Base-by-base conservation (phyloP, 2,329 filamentous ascomycete genomes). In the Davidsoniella neocaledoniae region DNA sequence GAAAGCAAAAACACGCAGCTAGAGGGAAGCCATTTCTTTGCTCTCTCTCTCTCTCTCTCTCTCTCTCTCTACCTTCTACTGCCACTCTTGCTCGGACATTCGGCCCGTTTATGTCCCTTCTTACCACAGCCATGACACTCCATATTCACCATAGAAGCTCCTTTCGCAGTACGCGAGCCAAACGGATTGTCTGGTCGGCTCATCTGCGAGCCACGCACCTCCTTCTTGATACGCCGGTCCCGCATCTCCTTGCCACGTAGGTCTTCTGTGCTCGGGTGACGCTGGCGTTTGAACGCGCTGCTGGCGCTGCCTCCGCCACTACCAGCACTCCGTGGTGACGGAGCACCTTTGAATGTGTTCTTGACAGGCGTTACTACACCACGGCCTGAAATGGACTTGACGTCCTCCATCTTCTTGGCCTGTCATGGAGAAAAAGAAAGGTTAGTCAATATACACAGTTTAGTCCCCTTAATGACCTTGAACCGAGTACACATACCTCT, bases 41-140 rank as follows among this genome's bases (percentile, higher is more conserved):
- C 17, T 17, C 17, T 17, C 17, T 17, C 26, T 16, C 17, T 12
- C 12, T 14, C 25, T 29, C 19, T 25, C 17, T 17, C 17, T 17
- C 26, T 16, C 17, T 12, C 12, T 14, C 25, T 29, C 19, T 25
- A 48, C 19, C 36, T 40, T 37, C 29, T 38, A 10, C 46, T 39
- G 12, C 19, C 38, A 17, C 26, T 54, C 23, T 56, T 59, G 23
- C 55, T 65, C 2, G 76, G 70, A 58, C 79, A 83, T 17, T 77
- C 69, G 44, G 61, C 64, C 48, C 68, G 68, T 54, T 71, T 72
- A 61, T 85, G 81, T 1, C 79, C 79, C 33, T 66, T 65, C 55
- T 76, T 68, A 14, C 77, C 73, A 59, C 81, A 85, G 16, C 65
- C 70, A 62, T 73, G 76, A 60, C 81, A 85, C 43, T 66, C 67